phyloP scores from a whole-genome alignment of 139 green algal species.

The Chlorella sp. region DNA sequence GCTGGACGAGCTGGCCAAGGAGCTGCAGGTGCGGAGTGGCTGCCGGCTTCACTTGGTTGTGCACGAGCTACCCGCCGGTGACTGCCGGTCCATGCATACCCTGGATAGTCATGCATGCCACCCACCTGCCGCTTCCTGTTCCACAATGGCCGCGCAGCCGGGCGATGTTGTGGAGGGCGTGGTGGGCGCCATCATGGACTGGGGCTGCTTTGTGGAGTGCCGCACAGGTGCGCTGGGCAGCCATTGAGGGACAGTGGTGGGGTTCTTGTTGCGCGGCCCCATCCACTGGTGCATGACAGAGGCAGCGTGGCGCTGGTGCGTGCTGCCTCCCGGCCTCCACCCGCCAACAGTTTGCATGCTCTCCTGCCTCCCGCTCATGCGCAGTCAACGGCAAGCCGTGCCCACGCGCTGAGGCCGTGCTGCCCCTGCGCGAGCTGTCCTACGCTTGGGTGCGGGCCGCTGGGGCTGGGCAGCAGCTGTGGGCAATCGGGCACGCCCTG shows the following conservation, averaged over 20 bases:
- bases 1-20: constrained; percentile 46
- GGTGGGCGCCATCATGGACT: constrained; percentile 55
- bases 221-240: not conserved
- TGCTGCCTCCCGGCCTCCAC: not conserved
- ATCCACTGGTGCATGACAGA: not conserved
- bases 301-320: too few relatives aligned
- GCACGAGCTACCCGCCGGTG: too few relatives aligned
- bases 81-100: too few relatives aligned
- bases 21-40: constrained; percentile 23
- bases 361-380: not conserved
- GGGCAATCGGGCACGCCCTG: too few relatives aligned
- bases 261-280: too few relatives aligned
- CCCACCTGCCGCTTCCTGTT: too few relatives aligned
- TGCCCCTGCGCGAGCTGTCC: constrained; percentile 67
- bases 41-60: too few relatives aligned
- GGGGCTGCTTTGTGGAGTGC: constrained; percentile 67
- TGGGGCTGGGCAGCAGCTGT: too few relatives aligned
- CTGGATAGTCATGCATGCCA: too few relatives aligned
- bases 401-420: constrained; percentile 30
- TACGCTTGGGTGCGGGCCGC: constrained; percentile 51
- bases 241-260: too few relatives aligned
- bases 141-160: too few relatives aligned
- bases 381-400: constrained; percentile 26
- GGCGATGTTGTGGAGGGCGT: constrained; percentile 52
- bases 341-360: not conserved